phyloP scores from a whole-genome alignment of 2,329 filamentous ascomycete species.

The Pyricularia grisea region DNA sequence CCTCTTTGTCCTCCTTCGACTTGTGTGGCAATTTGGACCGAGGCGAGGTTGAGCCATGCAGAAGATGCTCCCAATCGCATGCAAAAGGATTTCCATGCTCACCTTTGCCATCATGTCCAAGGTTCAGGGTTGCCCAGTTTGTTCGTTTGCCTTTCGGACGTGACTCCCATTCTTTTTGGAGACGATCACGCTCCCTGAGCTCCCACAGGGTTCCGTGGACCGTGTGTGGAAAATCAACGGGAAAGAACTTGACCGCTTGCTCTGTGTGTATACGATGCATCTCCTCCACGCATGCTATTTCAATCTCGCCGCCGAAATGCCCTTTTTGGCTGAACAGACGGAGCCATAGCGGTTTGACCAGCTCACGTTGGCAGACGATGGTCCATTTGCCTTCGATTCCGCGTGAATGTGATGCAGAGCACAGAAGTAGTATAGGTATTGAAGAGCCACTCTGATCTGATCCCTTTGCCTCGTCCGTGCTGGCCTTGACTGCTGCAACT shows the following conservation, averaged over 20 bases:
- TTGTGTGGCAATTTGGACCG: background rate
- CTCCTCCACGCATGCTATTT: slow-evolving; percentile 52
- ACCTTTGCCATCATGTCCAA: slow-evolving; percentile 63
- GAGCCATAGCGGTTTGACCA: background rate
- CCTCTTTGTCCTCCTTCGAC: background rate
- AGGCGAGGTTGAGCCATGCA: slow-evolving; percentile 10
- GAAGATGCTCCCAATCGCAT: slow-evolving; percentile 75
- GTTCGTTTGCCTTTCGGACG: slow-evolving; percentile 74
- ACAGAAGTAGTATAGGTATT: slow-evolving; percentile 1
- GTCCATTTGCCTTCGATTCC: background rate
- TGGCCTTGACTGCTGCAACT: background rate
- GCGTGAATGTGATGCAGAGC: background rate
- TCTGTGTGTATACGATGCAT: slow-evolving; percentile 76
- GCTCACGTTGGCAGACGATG: background rate
- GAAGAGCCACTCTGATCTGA: background rate
- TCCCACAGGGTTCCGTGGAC: slow-evolving; percentile 74
- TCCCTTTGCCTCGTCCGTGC: background rate
- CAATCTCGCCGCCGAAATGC: background rate
- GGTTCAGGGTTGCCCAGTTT: slow-evolving; percentile 63
- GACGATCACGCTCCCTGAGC: slow-evolving; percentile 27
- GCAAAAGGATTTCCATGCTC: slow-evolving; percentile 76
- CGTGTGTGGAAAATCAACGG: slow-evolving; percentile 73
- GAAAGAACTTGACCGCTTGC: slow-evolving; percentile 70
- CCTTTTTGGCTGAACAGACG: background rate
- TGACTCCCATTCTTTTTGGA: slow-evolving; percentile 53